Evolutionary conservation across 805 yeast genomes (phyloP), one percentile per base, ranked within the genome.

Genomic region (Dipodascus albidus): DNA sequence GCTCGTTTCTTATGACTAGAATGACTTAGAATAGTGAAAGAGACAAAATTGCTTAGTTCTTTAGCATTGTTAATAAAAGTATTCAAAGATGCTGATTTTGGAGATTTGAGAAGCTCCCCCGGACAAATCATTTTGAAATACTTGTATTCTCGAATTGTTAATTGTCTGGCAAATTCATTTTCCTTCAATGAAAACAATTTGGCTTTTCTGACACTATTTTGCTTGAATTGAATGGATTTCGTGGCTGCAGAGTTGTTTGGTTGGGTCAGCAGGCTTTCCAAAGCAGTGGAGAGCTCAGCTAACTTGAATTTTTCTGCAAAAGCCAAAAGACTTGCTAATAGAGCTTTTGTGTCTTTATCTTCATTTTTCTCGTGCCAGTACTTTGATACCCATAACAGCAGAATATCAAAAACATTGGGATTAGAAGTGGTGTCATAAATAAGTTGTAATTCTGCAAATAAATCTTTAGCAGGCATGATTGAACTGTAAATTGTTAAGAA

Each of bases 31-130:
- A 91, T 84, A 74, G 81, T 79, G 57, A 79, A 83, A 0, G 93
- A 82, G 6, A 87, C 87, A 70, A 82, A 88, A 64, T 85, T 85
- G 0, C 97, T 88, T 54, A 90, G 69, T 54, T 80, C 80, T 63
- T 91, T 91, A 17, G 96, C 87, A 55, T 63, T 58, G 33, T 55
- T 58, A 38, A 66, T 64, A 49, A 64, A 63, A 35, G 57, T 58
- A 3, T 59, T 57, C 24, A 66, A 57, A 11, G 19, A 9, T 17
- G 48, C 19, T 17, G 48, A 17, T 20, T 55, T 41, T 31, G 51
- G 52, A 3, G 51, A 47, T 50, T 82, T 80, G 49, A 89, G 70
- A 62, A 93, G 82, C 60, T 90, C 93, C 59, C 78, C 78, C 52
- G 81, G 79, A 15, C 81, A 76, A 49, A 91, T 85, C 54, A 77